phyloP scores from a whole-genome alignment of 1,139 yeast species.

The Lodderomyces metapsilosis region DNA sequence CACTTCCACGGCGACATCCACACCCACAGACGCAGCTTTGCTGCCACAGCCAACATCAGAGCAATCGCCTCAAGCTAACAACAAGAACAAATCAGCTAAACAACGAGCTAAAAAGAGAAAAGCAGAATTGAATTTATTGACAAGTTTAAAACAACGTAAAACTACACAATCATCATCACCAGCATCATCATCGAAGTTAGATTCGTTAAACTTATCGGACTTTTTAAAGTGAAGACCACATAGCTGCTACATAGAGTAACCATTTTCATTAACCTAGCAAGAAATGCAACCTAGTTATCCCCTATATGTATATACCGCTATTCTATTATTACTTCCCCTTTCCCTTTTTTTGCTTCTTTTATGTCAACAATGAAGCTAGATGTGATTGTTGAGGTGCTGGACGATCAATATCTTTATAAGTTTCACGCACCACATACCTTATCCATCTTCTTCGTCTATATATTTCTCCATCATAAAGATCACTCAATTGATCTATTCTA shows the following conservation, averaged over 20 bases:
- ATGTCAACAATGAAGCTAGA: conserved; percentile 11
- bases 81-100: conserved; percentile 18
- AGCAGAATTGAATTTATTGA: conserved; percentile 26
- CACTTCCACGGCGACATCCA: neutral
- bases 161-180: conserved; percentile 12
- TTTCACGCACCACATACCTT: conserved; percentile 12
- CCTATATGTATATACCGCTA: too few species aligned
- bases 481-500: neutral
- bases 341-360: neutral
- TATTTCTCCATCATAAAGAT: conserved; percentile 12
- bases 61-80: conserved; percentile 2
- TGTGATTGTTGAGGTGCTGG: conserved; percentile 7
- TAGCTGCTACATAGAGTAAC: too few species aligned
- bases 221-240: conserved; percentile 30
- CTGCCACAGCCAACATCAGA: conserved; percentile 1
- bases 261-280: too few species aligned
- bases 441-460: conserved; percentile 59
- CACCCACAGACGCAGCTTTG: neutral
- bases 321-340: too few species aligned
- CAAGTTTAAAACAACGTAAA: conserved; percentile 41
- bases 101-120: conserved; percentile 31
- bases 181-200: conserved; percentile 14
- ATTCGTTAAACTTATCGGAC: conserved; percentile 47
- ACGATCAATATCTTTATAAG: conserved; percentile 11
- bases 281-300: too few species aligned